phyloP scores from a whole-genome alignment of 2,329 filamentous ascomycete species.

The Botryotinia globosa region DNA sequence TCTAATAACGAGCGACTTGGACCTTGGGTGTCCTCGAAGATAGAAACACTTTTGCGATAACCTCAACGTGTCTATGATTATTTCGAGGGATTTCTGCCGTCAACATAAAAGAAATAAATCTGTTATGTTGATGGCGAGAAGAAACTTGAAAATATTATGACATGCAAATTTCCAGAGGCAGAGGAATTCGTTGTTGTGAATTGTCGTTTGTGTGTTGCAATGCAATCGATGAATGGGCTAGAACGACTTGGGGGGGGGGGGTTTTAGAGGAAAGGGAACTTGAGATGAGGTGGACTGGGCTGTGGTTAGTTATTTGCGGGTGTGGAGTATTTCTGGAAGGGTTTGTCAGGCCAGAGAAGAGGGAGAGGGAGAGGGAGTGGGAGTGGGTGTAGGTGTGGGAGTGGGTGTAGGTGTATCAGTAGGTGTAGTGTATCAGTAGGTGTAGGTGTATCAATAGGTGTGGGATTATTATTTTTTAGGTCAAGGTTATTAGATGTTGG shows the following conservation, averaged over 20 bases:
- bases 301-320: constrained; percentile 18
- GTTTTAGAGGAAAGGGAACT: constrained; percentile 1
- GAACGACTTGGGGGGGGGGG: not conserved
- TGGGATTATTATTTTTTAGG: not conserved
- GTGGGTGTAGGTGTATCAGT: not conserved
- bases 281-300: constrained; percentile 6
- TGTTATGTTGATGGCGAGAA: constrained; percentile 27
- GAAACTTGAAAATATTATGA: constrained; percentile 31
- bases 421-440: not conserved
- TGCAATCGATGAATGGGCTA: not conserved
- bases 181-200: not conserved
- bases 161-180: constrained; percentile 5
- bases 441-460: no score
- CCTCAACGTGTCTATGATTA: constrained; percentile 28
- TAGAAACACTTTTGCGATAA: constrained; percentile 31
- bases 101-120: constrained; percentile 22
- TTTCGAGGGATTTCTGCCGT: constrained; percentile 23
- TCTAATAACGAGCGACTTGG: constrained; percentile 36
- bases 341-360: not conserved
- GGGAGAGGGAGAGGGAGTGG: no score
- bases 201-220: constrained; percentile 9
- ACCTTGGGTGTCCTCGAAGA: constrained; percentile 35
- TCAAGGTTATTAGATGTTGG: not conserved
- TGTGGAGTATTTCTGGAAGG: not conserved
- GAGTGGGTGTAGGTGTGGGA: no score